Evolutionary conservation across 768 basidiomycete genomes (phyloP).

Genomic region (Russula brevipes): DNA sequence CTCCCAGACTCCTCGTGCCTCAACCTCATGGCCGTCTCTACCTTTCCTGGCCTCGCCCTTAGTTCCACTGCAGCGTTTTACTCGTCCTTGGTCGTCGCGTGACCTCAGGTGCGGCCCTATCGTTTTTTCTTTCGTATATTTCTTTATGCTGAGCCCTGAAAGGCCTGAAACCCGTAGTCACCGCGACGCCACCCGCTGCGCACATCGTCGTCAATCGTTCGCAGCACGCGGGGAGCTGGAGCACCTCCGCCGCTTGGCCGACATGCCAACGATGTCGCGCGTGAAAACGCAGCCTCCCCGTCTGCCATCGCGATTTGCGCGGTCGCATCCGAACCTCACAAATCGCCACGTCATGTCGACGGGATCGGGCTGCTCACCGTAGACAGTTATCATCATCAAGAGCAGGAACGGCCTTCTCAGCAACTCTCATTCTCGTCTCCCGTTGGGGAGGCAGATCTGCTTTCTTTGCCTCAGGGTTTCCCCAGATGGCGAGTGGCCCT

Average conservation of each 20-base stretch:
- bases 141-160: too few species aligned
- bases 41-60: too few species aligned
- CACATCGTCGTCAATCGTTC: too few species aligned
- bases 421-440: background rate
- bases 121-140: too few species aligned
- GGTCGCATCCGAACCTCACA: background rate
- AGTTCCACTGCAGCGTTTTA: too few species aligned
- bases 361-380: background rate
- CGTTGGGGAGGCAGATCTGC: background rate
- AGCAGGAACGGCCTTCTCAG: background rate
- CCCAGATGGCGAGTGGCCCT: background rate
- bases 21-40: too few species aligned
- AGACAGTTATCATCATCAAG: background rate
- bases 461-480: background rate
- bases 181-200: too few species aligned
- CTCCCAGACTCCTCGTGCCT: too few species aligned
- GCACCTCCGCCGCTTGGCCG: slow-evolving; percentile 26
- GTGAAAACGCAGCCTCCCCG: background rate
- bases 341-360: background rate
- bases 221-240: slow-evolving; percentile 16
- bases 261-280: background rate
- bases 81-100: too few species aligned
- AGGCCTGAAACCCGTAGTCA: too few species aligned
- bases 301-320: background rate
- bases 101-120: too few species aligned